phyloP scores from a whole-genome alignment of 768 basidiomycete genomes.

The Rhizopogon salebrosus region DNA sequence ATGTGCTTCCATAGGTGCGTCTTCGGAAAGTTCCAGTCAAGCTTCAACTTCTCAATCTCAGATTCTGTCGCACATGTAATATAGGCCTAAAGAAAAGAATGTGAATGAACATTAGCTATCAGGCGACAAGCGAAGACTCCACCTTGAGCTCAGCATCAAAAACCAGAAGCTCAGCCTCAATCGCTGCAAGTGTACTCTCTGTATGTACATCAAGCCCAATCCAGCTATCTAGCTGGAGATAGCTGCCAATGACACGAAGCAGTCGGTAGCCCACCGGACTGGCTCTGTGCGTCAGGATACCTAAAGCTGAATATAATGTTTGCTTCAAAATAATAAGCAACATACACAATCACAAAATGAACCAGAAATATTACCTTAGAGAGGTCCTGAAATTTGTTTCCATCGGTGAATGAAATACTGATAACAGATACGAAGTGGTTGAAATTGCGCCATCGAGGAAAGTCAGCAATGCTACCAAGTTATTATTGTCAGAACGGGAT shows the following conservation, averaged over 20 bases:
- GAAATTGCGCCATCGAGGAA: conserved; percentile 31
- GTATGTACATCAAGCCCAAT: conserved; percentile 29
- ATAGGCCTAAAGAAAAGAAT: background rate
- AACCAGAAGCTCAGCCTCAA: conserved; percentile 10
- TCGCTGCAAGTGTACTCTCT: conserved; percentile 16
- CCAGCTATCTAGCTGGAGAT: conserved; percentile 26
- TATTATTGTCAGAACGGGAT: background rate
- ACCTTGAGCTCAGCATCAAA: conserved; percentile 21
- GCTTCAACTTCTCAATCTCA: conserved; percentile 12
- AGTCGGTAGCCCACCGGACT: conserved; percentile 18
- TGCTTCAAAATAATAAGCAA: background rate
- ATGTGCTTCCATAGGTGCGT: conserved; percentile 28
- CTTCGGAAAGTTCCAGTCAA: conserved; percentile 33
- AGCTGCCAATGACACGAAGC: conserved; percentile 24
- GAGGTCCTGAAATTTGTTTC: conserved; percentile 31
- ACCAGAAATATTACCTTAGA: conserved; percentile 22
- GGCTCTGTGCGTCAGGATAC: background rate
- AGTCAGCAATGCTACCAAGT: conserved; percentile 17
- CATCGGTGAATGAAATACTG: conserved; percentile 28
- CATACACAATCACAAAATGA: background rate
- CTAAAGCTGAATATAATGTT: background rate
- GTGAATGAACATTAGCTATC: background rate
- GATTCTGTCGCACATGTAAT: background rate
- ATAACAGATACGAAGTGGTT: conserved; percentile 25
- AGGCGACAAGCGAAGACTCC: background rate